These are phyloP conservation scores for Pichia sp. DNA, from an alignment of 1,139 yeast genomes.

Conservation along the genomic window DNA sequence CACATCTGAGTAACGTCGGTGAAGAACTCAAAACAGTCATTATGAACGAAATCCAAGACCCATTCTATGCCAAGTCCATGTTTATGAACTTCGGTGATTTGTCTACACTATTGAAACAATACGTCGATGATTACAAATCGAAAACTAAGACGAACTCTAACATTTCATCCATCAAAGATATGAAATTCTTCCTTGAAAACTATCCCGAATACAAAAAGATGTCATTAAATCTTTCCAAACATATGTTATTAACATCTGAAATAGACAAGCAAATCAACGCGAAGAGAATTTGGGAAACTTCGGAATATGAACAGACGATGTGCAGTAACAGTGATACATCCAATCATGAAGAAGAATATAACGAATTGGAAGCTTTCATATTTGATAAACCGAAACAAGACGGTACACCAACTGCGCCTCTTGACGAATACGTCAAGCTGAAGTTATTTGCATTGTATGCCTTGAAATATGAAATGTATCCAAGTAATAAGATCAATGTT, in stretches of 20 bases:
- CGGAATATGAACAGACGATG: conserved; percentile 86
- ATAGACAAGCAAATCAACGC: conserved; percentile 65
- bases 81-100: conserved; percentile 91
- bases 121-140: conserved; percentile 78
- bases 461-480: conserved; percentile 55
- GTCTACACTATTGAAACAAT: conserved; percentile 83
- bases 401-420: conserved; percentile 26
- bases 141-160: conserved; percentile 75
- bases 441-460: conserved; percentile 72
- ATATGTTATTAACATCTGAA: conserved; percentile 86
- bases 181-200: conserved; percentile 86
- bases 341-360: conserved; percentile 47
- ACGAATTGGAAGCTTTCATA: conserved; percentile 45
- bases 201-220: conserved; percentile 91
- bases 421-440: conserved; percentile 45
- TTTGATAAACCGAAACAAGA: conserved; percentile 24
- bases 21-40: conserved; percentile 59
- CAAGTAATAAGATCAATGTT: conserved; percentile 39
- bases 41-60: conserved; percentile 66
- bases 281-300: conserved; percentile 73
- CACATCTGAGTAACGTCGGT: conserved; percentile 43
- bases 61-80: conserved; percentile 77
- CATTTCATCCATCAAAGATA: conserved; percentile 77
- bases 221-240: conserved; percentile 89
- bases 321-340: conserved; percentile 54